These are phyloP conservation scores for Salvia miltiorrhiza DNA, from an alignment of 257 asterid species.

Conservation along the genomic window DNA sequence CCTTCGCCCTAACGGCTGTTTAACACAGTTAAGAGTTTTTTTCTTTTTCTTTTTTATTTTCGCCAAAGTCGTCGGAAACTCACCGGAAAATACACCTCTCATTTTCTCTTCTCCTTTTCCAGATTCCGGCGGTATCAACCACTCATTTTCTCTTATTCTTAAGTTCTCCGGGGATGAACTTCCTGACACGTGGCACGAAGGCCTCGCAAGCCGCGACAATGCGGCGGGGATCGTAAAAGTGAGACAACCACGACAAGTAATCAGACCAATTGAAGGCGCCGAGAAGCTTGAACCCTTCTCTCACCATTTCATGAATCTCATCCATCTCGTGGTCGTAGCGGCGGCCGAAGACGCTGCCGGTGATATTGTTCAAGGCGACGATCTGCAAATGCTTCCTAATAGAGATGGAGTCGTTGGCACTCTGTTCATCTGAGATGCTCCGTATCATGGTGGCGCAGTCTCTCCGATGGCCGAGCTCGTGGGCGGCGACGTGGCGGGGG, in stretches of 20 bases:
- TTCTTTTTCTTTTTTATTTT: too few species aligned
- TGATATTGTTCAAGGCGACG: constrained; percentile 49
- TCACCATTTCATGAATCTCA: constrained; percentile 44
- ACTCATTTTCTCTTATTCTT: too few species aligned
- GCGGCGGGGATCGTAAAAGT: constrained; percentile 37
- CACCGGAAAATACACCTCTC: too few species aligned
- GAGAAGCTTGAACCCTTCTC: constrained; percentile 59
- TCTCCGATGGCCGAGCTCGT: constrained; percentile 24
- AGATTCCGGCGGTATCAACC: too few species aligned
- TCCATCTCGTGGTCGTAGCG: constrained; percentile 31
- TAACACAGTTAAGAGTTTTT: too few species aligned
- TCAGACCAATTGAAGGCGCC: constrained; percentile 70
- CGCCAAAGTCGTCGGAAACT: too few species aligned
- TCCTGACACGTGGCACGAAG: constrained; percentile 50
- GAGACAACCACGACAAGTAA: constrained; percentile 54
- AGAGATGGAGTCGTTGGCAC: constrained; percentile 8
- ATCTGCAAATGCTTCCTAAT: constrained; percentile 38
- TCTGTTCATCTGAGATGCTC: constrained; percentile 20
- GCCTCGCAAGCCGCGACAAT: constrained; percentile 37
- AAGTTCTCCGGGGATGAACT: constrained; percentile 36
- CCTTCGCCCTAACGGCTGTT: too few species aligned
- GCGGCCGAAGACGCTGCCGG: constrained; percentile 62
- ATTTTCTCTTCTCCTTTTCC: too few species aligned
- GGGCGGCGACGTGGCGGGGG: constrained; percentile 45
- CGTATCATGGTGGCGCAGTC: constrained; percentile 33